Percentiles rank a stretch among this genome's conserved stretches.
Evolutionary conservation across 2,329 filamentous ascomycete genomes (phyloP).

Genomic region (Stenocarpella maydis): DNA sequence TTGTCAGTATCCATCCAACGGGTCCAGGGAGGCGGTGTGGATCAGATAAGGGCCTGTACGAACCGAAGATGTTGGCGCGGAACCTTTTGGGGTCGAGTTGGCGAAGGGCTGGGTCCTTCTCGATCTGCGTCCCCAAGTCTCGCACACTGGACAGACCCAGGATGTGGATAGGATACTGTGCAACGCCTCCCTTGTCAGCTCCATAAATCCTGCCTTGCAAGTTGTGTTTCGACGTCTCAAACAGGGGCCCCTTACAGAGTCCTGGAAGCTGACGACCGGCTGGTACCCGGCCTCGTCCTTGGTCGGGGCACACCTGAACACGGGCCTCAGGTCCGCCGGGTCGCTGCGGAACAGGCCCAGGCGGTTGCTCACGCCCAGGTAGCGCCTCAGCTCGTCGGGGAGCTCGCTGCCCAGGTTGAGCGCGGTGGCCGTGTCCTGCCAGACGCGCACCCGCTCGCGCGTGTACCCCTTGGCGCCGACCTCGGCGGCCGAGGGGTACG

Average conservation of each 20-base stretch:
- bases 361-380: slow-evolving; percentile 71
- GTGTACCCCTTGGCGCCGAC: slow-evolving; percentile 67
- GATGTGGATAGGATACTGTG: slow-evolving; percentile 73
- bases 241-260: slow-evolving; percentile 63
- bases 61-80: slow-evolving; percentile 75
- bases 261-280: slow-evolving; percentile 72
- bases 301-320: slow-evolving; percentile 67
- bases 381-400: slow-evolving; percentile 68
- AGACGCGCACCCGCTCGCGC: slow-evolving; percentile 69
- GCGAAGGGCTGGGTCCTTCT: slow-evolving; percentile 55
- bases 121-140: slow-evolving; percentile 64
- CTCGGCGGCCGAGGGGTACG: slow-evolving; percentile 64
- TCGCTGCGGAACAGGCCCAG: slow-evolving; percentile 75
- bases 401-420: slow-evolving; percentile 67
- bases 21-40: not conserved
- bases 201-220: not conserved
- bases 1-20: not conserved
- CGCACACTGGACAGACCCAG: slow-evolving; percentile 71
- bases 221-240: not conserved
- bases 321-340: slow-evolving; percentile 62
- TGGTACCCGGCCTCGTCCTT: slow-evolving; percentile 68
- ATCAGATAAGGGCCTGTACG: slow-evolving; percentile 35
- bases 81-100: slow-evolving; percentile 70
- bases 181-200: slow-evolving; percentile 11
- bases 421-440: slow-evolving; percentile 64